Conservation (phyloP, 352 stramenopile species). For the Phytophthora fragariaefolia region DNA sequence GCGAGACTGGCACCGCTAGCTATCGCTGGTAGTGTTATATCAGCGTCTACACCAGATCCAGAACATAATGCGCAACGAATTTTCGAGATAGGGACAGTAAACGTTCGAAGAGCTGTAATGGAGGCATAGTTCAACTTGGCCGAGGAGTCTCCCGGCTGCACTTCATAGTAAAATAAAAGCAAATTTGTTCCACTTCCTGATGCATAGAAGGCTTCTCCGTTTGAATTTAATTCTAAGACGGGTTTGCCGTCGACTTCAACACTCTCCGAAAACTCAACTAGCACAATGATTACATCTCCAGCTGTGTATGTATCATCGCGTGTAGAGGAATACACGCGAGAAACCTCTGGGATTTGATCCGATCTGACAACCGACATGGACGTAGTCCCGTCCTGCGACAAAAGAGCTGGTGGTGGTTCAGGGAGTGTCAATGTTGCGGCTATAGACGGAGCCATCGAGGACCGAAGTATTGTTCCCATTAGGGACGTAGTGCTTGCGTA, state of each 20-base stretch:
- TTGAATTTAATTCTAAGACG: slow-evolving; percentile 74
- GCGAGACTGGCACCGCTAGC: slow-evolving; percentile 40
- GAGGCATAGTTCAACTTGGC: slow-evolving; percentile 66
- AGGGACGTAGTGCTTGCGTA: slow-evolving; percentile 43
- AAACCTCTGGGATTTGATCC: slow-evolving; percentile 43
- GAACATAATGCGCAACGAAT: slow-evolving; percentile 36
- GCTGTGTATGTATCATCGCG: slow-evolving; percentile 60
- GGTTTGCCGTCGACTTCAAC: slow-evolving; percentile 62
- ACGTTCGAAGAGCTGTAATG: slow-evolving; percentile 41
- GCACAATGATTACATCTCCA: slow-evolving; percentile 67
- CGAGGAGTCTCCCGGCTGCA: slow-evolving; percentile 50
- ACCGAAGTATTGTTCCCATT: slow-evolving; percentile 49
- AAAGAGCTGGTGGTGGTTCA: slow-evolving; percentile 13
- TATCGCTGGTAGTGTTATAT: slow-evolving; percentile 48
- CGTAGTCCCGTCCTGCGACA: slow-evolving; percentile 10
- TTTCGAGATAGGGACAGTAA: slow-evolving; percentile 24
- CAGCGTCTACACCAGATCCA: slow-evolving; percentile 36
- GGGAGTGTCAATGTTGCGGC: slow-evolving; percentile 41
- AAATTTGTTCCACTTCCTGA: slow-evolving; percentile 50
- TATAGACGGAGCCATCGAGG: slow-evolving; percentile 43
- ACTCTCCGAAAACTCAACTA: slow-evolving; percentile 53
- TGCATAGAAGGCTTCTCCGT: slow-evolving; percentile 56
- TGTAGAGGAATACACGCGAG: slow-evolving; percentile 50
- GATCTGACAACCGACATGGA: slow-evolving; percentile 45
- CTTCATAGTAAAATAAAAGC: slow-evolving; percentile 74